Evolutionary conservation across 1,139 yeast species (phyloP), one percentile per base, ranked within the genome.

Genomic region (Pichia kudriavzevii): DNA sequence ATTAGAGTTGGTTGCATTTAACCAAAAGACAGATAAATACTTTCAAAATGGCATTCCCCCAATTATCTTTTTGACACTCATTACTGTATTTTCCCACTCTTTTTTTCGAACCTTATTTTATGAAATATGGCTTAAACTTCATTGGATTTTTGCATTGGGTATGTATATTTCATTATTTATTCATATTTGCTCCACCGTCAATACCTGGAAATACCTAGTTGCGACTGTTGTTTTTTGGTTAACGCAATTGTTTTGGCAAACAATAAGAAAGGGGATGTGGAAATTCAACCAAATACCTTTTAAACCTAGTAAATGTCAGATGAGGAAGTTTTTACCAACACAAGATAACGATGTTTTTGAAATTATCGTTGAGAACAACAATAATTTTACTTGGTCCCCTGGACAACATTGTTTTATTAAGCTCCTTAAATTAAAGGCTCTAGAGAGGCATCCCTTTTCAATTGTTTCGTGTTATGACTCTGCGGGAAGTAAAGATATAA

Each of bases 361-460:
- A n/a, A n/a, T n/a, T n/a, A n/a, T n/a, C n/a, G n/a, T n/a, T n/a
- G n/a, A n/a, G n/a, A n/a, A n/a, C n/a, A n/a, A n/a, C n/a, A n/a
- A n/a, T n/a, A n/a, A n/a, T n/a, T n/a, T 66, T 28, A 48, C 49
- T 14, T 75, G 81, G 80, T 46, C 36, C 23, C 76, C 81, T 1
- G 80, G 82, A 15, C 80, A 75, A 46, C 82, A 75, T 51, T 60
- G 74, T 17, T 72, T 61, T 48, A 58, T 75, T 22, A 60, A 79
- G 43, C 66, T 72, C 44, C 55, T 59, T 4, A 69, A 68, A 0
- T 48, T 63, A 7, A 61, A 66, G 40, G 58, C 61, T 2, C 50
- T 73, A 28, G 78, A 72, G 39, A 73, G 69, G 48, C 82, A 75
- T 53, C 82, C 82, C 6, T 75, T 75, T 51, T 72, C 80, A 3